These are phyloP conservation scores for Helianthus tuberosus DNA, from an alignment of 129 eudicot species.

Conservation along the genomic window DNA sequence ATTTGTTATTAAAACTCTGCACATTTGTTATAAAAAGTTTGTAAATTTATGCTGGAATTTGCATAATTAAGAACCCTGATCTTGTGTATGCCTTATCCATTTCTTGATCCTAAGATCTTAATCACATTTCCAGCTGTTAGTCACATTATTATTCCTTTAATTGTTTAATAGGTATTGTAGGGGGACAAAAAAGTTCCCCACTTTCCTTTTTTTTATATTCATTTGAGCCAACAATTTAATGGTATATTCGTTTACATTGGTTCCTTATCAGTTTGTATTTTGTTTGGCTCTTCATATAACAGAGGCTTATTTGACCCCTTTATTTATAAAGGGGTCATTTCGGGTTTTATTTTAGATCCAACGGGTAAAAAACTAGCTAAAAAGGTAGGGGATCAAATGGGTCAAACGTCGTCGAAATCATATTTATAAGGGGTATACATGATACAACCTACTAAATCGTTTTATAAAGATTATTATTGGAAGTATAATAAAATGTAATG, in stretches of 20 bases:
- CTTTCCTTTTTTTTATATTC: slow-evolving; percentile 17
- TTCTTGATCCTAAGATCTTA: slow-evolving; percentile 32
- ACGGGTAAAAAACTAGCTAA: neutral
- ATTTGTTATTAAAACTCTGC: neutral
- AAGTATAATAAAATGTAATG: neutral
- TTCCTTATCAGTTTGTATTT: slow-evolving; percentile 23
- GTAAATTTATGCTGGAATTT: neutral
- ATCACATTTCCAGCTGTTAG: slow-evolving; percentile 41
- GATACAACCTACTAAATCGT: too few relatives aligned
- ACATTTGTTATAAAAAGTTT: neutral
- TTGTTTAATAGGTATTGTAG: slow-evolving; percentile 29
- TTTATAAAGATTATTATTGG: too few relatives aligned
- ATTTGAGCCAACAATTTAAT: slow-evolving; percentile 34
- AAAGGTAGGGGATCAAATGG: neutral
- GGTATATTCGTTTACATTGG: slow-evolving; percentile 23
- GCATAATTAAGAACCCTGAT: neutral
- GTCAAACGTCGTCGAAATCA: neutral
- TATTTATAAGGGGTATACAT: too few relatives aligned
- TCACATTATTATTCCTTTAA: slow-evolving; percentile 20
- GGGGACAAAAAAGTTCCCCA: slow-evolving; percentile 30
- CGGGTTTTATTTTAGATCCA: neutral
- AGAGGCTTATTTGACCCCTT: slow-evolving; percentile 8
- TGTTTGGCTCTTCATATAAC: slow-evolving; percentile 18
- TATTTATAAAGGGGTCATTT: neutral
- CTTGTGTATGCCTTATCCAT: slow-evolving; percentile 34